phyloP scores from a whole-genome alignment of 176 grass and related monocot species.

The Alopecurus myosuroides region DNA sequence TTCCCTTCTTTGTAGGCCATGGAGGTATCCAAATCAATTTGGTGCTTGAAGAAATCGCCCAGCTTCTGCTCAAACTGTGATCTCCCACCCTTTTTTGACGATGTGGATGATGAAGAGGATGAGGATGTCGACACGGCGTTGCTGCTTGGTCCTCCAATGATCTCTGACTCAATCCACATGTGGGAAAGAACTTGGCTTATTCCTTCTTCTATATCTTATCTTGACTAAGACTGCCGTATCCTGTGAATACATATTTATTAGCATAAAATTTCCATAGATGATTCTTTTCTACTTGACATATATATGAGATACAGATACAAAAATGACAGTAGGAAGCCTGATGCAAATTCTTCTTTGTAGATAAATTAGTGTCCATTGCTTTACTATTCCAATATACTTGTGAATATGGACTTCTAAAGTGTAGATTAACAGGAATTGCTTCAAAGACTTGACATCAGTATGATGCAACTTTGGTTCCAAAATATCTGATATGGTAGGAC shows the following conservation, averaged over 20 bases:
- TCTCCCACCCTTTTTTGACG: constrained; percentile 41
- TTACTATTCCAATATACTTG: background rate
- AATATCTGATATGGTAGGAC: background rate
- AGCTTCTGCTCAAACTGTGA: constrained; percentile 72
- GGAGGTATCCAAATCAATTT: constrained; percentile 77
- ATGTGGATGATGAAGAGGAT: constrained; percentile 39
- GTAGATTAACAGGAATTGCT: background rate
- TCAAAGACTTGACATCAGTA: background rate
- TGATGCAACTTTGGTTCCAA: background rate
- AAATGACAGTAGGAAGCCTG: background rate
- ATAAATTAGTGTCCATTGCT: background rate
- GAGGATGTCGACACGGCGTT: constrained; percentile 44
- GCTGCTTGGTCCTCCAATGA: constrained; percentile 44
- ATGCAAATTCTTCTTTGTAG: background rate
- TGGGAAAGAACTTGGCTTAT: constrained; percentile 86
- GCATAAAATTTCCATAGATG: background rate
- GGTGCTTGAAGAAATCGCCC: constrained; percentile 72
- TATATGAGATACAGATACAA: background rate
- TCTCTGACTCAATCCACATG: constrained; percentile 80
- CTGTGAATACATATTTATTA: constrained; percentile 29
- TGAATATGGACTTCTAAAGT: background rate
- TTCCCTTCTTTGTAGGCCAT: too few species aligned
- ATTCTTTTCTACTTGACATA: background rate
- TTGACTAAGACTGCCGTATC: constrained; percentile 57
- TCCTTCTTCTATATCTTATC: constrained; percentile 86